Conservation (phyloP, 2,329 filamentous ascomycete genomes). For the Diaporthe citriasiana region DNA sequence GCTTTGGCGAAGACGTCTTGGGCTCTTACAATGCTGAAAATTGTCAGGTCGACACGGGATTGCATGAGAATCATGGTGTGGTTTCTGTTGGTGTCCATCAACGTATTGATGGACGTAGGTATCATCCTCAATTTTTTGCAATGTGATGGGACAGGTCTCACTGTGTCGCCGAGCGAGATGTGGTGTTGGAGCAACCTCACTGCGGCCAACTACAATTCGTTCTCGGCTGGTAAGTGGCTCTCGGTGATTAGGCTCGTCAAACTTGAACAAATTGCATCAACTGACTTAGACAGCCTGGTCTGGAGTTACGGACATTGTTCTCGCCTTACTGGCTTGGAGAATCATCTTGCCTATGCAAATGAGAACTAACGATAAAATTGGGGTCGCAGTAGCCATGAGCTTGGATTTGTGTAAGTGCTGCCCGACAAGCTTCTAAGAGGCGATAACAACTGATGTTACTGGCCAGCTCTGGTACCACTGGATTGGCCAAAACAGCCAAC, state of each 20-base stretch:
- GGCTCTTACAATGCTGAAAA: background rate
- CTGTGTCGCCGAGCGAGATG: background rate
- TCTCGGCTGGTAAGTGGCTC: background rate
- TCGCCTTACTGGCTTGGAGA: background rate
- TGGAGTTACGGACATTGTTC: background rate
- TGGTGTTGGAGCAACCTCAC: conserved; percentile 1
- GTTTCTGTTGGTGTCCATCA: background rate
- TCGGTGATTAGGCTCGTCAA: background rate
- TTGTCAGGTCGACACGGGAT: background rate
- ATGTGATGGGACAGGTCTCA: background rate
- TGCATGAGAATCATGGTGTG: conserved; percentile 11
- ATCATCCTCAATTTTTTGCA: background rate
- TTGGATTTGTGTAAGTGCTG: background rate
- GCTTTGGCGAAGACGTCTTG: background rate
- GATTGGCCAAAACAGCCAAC: conserved; percentile 12
- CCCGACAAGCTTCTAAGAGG: too few species aligned
- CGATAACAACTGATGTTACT: background rate
- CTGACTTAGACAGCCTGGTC: background rate
- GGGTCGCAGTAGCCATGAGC: conserved; percentile 6
- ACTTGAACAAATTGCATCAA: background rate
- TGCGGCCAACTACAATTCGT: conserved; percentile 13
- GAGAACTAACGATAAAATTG: background rate
- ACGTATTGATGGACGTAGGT: background rate
- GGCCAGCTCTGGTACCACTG: background rate
- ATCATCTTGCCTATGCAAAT: conserved; percentile 16